Base-by-base conservation (phyloP, 345 rosid genomes). In the Passiflora organensis region DNA sequence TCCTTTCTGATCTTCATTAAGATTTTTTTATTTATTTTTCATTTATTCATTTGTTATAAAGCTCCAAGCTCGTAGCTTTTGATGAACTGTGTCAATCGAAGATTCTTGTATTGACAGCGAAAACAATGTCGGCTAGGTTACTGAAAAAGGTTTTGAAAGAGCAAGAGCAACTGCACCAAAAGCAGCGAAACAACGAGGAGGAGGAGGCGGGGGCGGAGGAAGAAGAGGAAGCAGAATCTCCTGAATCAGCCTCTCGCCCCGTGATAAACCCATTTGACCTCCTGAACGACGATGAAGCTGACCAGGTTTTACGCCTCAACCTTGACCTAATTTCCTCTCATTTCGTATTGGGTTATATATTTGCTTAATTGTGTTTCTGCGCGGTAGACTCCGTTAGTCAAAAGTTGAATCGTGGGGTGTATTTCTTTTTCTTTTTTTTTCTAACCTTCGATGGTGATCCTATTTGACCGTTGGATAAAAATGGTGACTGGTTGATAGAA, bases 121-220 rank as follows among this genome's bases (percentile, higher is more conserved):
- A 25, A 28, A 50, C 15, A 51, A 90, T 86, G 97, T 90, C 95
- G 49, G 84, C 67, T 59, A 78, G 97, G 62, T 71, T 81, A 61
- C 60, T 90, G 72, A 84, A 82, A 85, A 86, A 81, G 70, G 78
- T 82, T 49, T 68, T 86, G 63, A 75, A 81, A 70, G 88, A 86
- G 56, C 95, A 81, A 51, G 97, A 90, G 53, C 80, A 72, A 9
- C 76, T 50, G 6, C 73, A 59, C 34, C 80, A 53, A 18, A 74
- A 43, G 37, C 64, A 9, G 5, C 56, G 56, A 5, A 53, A 43
- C 25, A 65, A 58, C 36, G 75, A 63, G 10, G 89, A 72, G 1
- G 86, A 76, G 1, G 62, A 51, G 5, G 89, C 71, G 1, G 86
- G 74, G 1, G 62, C 48, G 5, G 62, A 60, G 5, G 62, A 60